Percentiles rank a stretch among this genome's conserved stretches.
phyloP scores from a whole-genome alignment of 1,284 basidiomycete genomes.

The Tilletia walkeri region DNA sequence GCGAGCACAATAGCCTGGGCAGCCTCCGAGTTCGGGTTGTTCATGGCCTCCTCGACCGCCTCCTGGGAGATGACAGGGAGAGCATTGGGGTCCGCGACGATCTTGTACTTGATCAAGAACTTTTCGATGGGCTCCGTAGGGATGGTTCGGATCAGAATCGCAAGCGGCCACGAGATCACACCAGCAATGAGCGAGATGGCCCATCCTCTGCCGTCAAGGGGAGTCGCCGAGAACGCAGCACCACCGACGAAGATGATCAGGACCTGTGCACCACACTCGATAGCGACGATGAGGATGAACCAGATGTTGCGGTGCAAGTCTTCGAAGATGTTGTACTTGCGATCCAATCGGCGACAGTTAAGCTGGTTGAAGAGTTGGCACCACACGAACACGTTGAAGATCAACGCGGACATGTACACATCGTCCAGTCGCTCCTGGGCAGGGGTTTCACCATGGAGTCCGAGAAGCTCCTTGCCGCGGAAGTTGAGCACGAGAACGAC shows the following conservation, averaged over 20 bases:
- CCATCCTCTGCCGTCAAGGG: conserved; percentile 80
- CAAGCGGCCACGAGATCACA: conserved; percentile 80
- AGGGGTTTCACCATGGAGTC: conserved; percentile 49
- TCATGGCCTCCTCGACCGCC: conserved; percentile 59
- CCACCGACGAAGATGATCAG: conserved; percentile 89
- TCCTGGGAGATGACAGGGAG: conserved; percentile 71
- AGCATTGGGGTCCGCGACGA: conserved; percentile 69
- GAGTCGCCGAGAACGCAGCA: conserved; percentile 84
- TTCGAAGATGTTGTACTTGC: conserved; percentile 82
- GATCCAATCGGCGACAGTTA: conserved; percentile 83
- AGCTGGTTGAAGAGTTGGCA: conserved; percentile 74
- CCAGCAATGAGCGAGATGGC: conserved; percentile 86
- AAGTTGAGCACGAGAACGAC: conserved; percentile 89
- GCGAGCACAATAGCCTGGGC: conserved; percentile 63
- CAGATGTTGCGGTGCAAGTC: conserved; percentile 78
- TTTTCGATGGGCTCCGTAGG: conserved; percentile 78
- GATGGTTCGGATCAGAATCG: conserved; percentile 74
- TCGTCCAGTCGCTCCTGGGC: conserved; percentile 56
- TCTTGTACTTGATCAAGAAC: conserved; percentile 66
- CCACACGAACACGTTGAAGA: conserved; percentile 97
- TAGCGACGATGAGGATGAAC: conserved; percentile 79
- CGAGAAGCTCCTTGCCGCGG: conserved; percentile 70
- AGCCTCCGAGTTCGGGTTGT: conserved; percentile 72
- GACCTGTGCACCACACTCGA: conserved; percentile 82
- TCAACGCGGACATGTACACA: conserved; percentile 70